Base-by-base conservation (phyloP, 129 eudicot species). In the Silybum marianum region DNA sequence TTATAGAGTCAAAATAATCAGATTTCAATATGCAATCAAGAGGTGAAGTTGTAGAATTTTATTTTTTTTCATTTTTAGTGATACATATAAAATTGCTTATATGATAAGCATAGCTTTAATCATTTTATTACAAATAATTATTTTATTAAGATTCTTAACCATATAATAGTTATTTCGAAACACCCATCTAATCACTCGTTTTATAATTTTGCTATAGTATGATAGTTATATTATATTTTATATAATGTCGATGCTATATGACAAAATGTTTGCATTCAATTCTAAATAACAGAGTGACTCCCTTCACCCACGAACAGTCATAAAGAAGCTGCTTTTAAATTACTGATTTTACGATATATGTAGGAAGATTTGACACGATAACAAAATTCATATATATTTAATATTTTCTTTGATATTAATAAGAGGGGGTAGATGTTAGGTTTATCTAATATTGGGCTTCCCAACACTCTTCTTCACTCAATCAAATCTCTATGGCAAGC, bases 371-470 rank as follows among this genome's bases (percentile, higher is more conserved):
- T 5, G 13, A 22, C 6, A 63, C 14, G 69, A 8, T 65, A 65
- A 2, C 69, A 7, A 18, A 58, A 58, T 18, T n/a, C 36, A 32
- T 32, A 32, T 21, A 63, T 63, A 63, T 21, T 9, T 7, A 63
- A 63, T 21, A 63, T 21, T 63, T n/a, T 63, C 1, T 2, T 19
- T 22, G 9, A 2, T n/a, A 63, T 63, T 63, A 14, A 14, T 63
- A 63, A 63, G 9, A 63, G 28, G 11, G 69, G 30, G 69, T 65
- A 25, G 69, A 65, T 65, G 69, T 65, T 65, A 65, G 69, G 69
- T 65, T 65, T 65, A 22, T 65, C 69, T 65, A 65, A 22, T 65
- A 65, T 65, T 62, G 28, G 23, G 28, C 6, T 65, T 65, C 69
- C 16, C 69, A 21, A 19, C 30, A 2, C 69, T 65, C 23, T 5